phyloP scores from a whole-genome alignment of 805 yeast species.

The Saturnispora sekii region DNA sequence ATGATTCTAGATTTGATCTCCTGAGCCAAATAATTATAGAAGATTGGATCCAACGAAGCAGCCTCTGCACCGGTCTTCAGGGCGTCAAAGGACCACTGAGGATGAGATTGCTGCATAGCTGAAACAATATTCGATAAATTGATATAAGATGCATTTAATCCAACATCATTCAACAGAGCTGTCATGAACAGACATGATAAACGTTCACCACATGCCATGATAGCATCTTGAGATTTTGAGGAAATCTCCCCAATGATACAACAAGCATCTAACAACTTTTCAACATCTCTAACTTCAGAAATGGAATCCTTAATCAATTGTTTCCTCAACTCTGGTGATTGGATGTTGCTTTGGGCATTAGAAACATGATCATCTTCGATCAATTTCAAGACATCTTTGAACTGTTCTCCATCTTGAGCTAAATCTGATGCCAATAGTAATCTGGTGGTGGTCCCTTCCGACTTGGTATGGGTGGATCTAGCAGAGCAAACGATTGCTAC shows the following conservation, averaged over 20 bases:
- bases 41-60: slow-evolving; percentile 45
- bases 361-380: slow-evolving; percentile 70
- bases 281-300: slow-evolving; percentile 57
- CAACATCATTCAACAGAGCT: slow-evolving; percentile 71
- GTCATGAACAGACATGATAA: slow-evolving; percentile 85
- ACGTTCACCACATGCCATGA: slow-evolving; percentile 92
- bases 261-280: slow-evolving; percentile 73
- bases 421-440: slow-evolving; percentile 75
- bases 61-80: slow-evolving; percentile 9
- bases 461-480: slow-evolving; percentile 79
- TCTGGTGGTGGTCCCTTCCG: slow-evolving; percentile 92
- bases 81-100: slow-evolving; percentile 40
- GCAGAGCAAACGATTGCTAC: slow-evolving; percentile 97
- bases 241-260: slow-evolving; percentile 87
- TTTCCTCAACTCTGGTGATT: slow-evolving; percentile 34
- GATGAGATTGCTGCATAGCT: slow-evolving; percentile 29
- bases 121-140: slow-evolving; percentile 63
- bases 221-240: slow-evolving; percentile 76
- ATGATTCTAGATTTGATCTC: slow-evolving; percentile 42
- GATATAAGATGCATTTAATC: slow-evolving; percentile 66
- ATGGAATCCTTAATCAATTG: slow-evolving; percentile 50
- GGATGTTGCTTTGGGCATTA: slow-evolving; percentile 55
- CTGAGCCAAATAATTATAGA: slow-evolving; percentile 47
- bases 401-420: slow-evolving; percentile 47
- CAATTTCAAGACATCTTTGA: slow-evolving; percentile 46